Conservation (phyloP, 2,329 filamentous ascomycete genomes). For the Raffaelea albimanens region DNA sequence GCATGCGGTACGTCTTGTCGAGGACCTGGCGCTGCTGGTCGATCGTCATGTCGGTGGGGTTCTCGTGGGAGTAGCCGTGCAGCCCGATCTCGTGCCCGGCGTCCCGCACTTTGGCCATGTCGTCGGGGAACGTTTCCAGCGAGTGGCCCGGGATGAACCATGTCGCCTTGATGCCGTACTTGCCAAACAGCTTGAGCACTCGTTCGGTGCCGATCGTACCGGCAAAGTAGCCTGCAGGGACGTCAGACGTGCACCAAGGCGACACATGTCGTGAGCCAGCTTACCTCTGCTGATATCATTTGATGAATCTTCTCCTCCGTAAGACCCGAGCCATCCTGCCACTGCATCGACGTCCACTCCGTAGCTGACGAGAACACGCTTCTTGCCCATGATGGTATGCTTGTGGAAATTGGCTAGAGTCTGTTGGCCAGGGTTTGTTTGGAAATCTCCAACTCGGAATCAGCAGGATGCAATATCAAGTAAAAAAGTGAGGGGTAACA, state of each 20-base stretch:
- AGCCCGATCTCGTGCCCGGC: slow-evolving; percentile 39
- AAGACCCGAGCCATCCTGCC: not conserved
- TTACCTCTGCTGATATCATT: no score
- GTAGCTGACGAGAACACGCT: not conserved
- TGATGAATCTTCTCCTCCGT: not conserved
- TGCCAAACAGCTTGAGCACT: slow-evolving; percentile 59
- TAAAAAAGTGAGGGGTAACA: no score
- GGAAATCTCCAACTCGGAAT: no score
- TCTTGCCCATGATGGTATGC: not conserved
- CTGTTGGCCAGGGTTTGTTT: no score
- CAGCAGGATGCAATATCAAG: no score
- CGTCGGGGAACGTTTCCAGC: slow-evolving; percentile 36
- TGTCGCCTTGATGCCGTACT: slow-evolving; percentile 58
- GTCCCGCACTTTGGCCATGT: slow-evolving; percentile 31
- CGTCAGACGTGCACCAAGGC: slow-evolving; percentile 1
- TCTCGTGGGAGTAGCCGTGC: slow-evolving; percentile 22
- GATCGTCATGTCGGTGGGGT: slow-evolving; percentile 44
- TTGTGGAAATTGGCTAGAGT: no score
- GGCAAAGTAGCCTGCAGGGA: slow-evolving; percentile 26
- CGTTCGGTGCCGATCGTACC: slow-evolving; percentile 46
- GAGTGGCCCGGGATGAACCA: slow-evolving; percentile 40
- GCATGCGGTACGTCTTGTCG: slow-evolving; percentile 41
- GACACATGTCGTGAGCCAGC: slow-evolving; percentile 1
- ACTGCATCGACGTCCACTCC: slow-evolving; percentile 3
- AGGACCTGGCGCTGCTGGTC: slow-evolving; percentile 69